Percentiles rank a stretch among this genome's conserved stretches.
Conservation (phyloP, 1,284 basidiomycete genomes). For the Leccinum pallidistipes region DNA sequence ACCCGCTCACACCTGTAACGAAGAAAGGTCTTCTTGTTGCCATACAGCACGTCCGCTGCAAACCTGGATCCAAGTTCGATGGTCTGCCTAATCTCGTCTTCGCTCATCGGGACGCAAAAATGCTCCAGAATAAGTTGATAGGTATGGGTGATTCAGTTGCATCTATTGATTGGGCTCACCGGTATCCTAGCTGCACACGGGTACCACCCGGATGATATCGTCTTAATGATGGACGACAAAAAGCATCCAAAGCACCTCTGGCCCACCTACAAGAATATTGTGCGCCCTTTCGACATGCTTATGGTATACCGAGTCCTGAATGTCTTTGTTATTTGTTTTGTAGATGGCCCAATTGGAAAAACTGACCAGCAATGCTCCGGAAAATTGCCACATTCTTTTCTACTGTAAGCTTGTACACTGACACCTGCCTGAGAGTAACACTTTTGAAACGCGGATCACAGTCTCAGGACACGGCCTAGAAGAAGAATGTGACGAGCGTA, state of each 20-base stretch:
- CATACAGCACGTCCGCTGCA: constrained; percentile 11
- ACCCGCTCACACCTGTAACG: not conserved
- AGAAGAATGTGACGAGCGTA: constrained; percentile 20
- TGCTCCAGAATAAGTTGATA: constrained; percentile 17
- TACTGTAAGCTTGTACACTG: constrained; percentile 32
- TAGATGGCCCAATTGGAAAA: constrained; percentile 29
- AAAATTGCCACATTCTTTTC: constrained; percentile 39
- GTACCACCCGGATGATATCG: constrained; percentile 32
- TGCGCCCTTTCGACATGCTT: constrained; percentile 14
- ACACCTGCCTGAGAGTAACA: not conserved
- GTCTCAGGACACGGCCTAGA: constrained; percentile 38
- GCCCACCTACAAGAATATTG: constrained; percentile 34
- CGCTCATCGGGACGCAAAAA: constrained; percentile 24
- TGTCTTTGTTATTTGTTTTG: not conserved
- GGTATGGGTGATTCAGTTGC: constrained; percentile 3
- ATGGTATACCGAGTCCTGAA: not conserved
- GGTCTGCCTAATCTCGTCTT: constrained; percentile 15
- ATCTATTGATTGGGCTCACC: constrained; percentile 6
- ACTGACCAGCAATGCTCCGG: constrained; percentile 27
- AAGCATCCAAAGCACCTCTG: constrained; percentile 10
- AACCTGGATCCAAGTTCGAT: not conserved
- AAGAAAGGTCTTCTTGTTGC: constrained; percentile 30
- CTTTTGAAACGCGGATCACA: not conserved
- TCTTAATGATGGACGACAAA: constrained; percentile 33
- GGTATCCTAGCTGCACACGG: constrained; percentile 17